Percentiles rank a stretch among this genome's conserved stretches.
phyloP scores from a whole-genome alignment of 306 rosid genomes.

The Clitoria ternatea region DNA sequence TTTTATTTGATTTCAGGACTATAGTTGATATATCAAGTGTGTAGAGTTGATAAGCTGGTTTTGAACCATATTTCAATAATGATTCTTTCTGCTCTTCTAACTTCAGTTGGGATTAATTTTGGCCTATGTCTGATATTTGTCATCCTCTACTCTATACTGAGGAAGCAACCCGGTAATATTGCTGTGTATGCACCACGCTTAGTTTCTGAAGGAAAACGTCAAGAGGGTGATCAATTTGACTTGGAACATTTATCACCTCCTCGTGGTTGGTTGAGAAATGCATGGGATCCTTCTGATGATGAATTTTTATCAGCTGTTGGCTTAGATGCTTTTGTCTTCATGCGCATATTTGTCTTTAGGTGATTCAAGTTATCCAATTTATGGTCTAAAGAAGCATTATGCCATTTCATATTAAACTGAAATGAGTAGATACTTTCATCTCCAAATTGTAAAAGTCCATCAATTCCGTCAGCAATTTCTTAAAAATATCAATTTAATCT shows the following conservation, averaged over 20 bases:
- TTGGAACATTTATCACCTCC: conserved; percentile 50
- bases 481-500: too few relatives aligned
- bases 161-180: conserved; percentile 60
- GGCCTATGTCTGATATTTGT: conserved; percentile 55
- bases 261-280: conserved; percentile 58
- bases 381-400: conserved; percentile 5
- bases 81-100: conserved; percentile 69
- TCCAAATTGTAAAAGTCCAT: too few relatives aligned
- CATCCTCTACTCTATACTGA: conserved; percentile 60
- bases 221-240: conserved; percentile 28
- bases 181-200: conserved; percentile 63
- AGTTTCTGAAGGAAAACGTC: conserved; percentile 31
- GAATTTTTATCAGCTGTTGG: conserved; percentile 53
- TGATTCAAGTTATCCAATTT: conserved; percentile 20
- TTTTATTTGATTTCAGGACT: conserved; percentile 16
- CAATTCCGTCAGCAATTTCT: too few relatives aligned
- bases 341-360: conserved; percentile 78
- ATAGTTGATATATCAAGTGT: conserved; percentile 16
- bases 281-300: conserved; percentile 70
- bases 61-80: conserved; percentile 35
- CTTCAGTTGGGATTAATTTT: conserved; percentile 80
- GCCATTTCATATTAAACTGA: neutral
- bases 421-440: too few relatives aligned
- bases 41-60: conserved; percentile 25
- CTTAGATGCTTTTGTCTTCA: conserved; percentile 70